Conservation (phyloP, 345 rosid species). For the Euphorbia peplus region DNA sequence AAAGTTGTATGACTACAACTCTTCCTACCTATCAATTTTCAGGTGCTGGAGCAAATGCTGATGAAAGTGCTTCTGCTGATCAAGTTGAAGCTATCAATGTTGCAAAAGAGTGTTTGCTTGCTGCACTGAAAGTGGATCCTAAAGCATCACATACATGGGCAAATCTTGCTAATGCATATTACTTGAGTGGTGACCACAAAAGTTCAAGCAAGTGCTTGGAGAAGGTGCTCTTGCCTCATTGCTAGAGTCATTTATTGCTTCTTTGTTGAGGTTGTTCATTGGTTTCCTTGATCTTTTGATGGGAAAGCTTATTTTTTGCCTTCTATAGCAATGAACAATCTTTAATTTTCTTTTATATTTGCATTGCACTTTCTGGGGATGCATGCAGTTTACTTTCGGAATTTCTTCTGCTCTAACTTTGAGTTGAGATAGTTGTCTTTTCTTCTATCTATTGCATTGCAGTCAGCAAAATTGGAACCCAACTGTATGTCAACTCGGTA, state of each 20-base stretch:
- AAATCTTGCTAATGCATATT: slow-evolving; percentile 81
- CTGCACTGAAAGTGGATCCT: slow-evolving; percentile 68
- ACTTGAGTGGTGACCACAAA: slow-evolving; percentile 70
- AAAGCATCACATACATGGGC: slow-evolving; percentile 78
- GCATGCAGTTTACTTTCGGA: slow-evolving; percentile 2
- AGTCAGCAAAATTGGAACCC: slow-evolving; percentile 94
- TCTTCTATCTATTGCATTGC: slow-evolving; percentile 18
- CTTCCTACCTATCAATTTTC: slow-evolving; percentile 19
- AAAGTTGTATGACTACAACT: background rate
- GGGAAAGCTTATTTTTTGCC: slow-evolving; percentile 5
- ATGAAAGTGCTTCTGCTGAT: slow-evolving; percentile 52
- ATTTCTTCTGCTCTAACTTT: background rate
- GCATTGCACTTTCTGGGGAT: too few relatives aligned
- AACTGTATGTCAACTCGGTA: slow-evolving; percentile 91
- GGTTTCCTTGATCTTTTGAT: slow-evolving; percentile 37
- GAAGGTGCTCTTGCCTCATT: slow-evolving; percentile 82
- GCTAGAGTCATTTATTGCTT: slow-evolving; percentile 40
- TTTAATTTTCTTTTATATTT: background rate
- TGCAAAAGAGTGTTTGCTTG: slow-evolving; percentile 85
- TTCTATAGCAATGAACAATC: slow-evolving; percentile 14
- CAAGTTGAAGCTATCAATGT: slow-evolving; percentile 59
- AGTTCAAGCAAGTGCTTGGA: slow-evolving; percentile 95
- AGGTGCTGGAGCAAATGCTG: slow-evolving; percentile 89
- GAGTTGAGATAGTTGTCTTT: slow-evolving; percentile 3
- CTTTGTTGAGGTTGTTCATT: slow-evolving; percentile 54